Evolutionary conservation across 73 alveolate genomes (phyloP).

Genomic region (Symbiodinium natans): DNA sequence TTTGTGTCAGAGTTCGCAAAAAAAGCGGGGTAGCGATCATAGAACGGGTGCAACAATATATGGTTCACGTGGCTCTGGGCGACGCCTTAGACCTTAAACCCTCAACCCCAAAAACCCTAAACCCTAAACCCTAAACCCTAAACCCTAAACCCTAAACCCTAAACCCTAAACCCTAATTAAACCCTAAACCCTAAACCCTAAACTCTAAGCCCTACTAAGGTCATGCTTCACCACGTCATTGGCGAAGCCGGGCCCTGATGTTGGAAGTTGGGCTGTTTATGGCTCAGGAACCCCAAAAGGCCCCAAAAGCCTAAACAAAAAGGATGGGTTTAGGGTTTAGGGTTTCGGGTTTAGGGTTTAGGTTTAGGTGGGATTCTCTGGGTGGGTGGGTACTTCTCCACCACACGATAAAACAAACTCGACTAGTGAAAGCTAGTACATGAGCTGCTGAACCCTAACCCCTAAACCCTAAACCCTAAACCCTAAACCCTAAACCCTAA

Average conservation of each 20-base stretch:
- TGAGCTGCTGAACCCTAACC: not conserved
- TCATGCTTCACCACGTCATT: slow-evolving; percentile 86
- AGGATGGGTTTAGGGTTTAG: not conserved
- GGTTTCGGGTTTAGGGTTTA: not conserved
- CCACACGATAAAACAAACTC: no score
- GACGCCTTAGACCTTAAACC: not conserved
- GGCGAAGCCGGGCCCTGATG: not conserved
- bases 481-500: not conserved
- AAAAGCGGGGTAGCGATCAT: no score
- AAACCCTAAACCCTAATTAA: not conserved
- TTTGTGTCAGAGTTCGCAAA: no score
- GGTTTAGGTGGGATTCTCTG: no score
- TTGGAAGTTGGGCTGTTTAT: not conserved
- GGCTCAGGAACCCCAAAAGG: not conserved
- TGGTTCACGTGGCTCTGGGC: no score
- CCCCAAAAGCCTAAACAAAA: no score
- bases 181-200: not conserved
- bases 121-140: not conserved
- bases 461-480: not conserved
- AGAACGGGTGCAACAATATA: no score
- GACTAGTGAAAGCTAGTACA: no score
- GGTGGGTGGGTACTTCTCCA: no score
- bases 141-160: not conserved
- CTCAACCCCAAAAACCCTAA: not conserved
- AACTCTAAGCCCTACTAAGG: not conserved